phyloP scores from a whole-genome alignment of 306 rosid species.

The Rubus idaeus region DNA sequence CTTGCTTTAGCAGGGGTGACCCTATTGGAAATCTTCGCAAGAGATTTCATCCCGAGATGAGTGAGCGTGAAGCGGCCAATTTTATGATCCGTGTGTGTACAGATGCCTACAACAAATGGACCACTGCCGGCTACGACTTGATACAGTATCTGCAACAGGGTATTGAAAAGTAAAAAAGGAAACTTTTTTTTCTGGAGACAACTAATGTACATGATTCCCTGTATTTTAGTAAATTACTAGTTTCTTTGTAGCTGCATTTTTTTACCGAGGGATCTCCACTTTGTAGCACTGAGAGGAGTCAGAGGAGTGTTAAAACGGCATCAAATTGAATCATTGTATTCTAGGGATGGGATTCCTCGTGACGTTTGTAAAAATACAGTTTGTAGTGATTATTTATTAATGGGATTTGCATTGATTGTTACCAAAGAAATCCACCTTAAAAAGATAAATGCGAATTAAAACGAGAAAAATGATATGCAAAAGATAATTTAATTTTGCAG shows the following conservation, averaged over 20 bases:
- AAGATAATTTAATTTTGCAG: too few species aligned
- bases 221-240: conserved; percentile 34
- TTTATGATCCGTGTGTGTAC: conserved; percentile 94
- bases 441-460: too few species aligned
- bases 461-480: too few species aligned
- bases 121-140: conserved; percentile 97
- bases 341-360: conserved; percentile 28
- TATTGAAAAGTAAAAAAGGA: conserved; percentile 68
- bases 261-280: conserved; percentile 28
- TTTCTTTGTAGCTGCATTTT: conserved; percentile 28
- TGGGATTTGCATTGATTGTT: background rate
- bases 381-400: conserved; percentile 17
- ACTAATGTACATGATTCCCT: conserved; percentile 57
- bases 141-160: conserved; percentile 98
- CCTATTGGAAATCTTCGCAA: conserved; percentile 95
- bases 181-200: conserved; percentile 20
- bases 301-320: conserved; percentile 29
- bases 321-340: conserved; percentile 25
- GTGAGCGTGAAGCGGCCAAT: conserved; percentile 93
- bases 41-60: conserved; percentile 98
- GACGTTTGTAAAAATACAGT: conserved; percentile 38
- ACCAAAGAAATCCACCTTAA: background rate
- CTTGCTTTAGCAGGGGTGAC: conserved; percentile 98
- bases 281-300: conserved; percentile 21
- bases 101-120: conserved; percentile 99